phyloP scores from a whole-genome alignment of 441 rosid genomes.

The Hura crepitans region DNA sequence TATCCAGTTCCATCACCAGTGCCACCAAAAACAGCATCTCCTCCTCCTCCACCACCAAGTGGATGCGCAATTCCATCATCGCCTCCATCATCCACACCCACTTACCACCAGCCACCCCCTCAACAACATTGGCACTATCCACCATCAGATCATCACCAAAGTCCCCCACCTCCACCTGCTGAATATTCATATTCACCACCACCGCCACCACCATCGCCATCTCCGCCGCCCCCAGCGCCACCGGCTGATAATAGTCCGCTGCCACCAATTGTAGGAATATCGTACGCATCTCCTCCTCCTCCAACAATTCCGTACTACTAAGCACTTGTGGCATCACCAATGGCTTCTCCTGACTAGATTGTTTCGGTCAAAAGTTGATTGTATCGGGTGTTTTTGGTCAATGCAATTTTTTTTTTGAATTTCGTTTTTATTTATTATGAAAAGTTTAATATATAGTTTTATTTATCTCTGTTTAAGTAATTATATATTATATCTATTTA shows the following conservation, averaged over 20 bases:
- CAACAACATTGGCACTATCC: slow-evolving; percentile 28
- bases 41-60: slow-evolving; percentile 21
- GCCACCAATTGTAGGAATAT: slow-evolving; percentile 43
- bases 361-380: too few relatives aligned
- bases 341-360: neutral
- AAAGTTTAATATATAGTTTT: too few relatives aligned
- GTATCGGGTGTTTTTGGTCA: too few relatives aligned
- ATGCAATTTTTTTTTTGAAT: too few relatives aligned
- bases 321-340: neutral
- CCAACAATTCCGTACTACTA: slow-evolving; percentile 64
- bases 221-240: slow-evolving; percentile 32
- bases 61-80: slow-evolving; percentile 20
- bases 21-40: slow-evolving; percentile 8
- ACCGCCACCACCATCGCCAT: slow-evolving; percentile 29
- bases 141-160: slow-evolving; percentile 24
- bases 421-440: too few relatives aligned
- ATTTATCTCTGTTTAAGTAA: too few relatives aligned
- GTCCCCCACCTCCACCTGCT: slow-evolving; percentile 27
- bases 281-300: slow-evolving; percentile 59
- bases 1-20: slow-evolving; percentile 26
- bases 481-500: too few relatives aligned
- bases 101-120: slow-evolving; percentile 31
- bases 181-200: slow-evolving; percentile 22
- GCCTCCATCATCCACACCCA: slow-evolving; percentile 12
- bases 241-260: slow-evolving; percentile 19